Evolutionary conservation across 495 filamentous ascomycete genomes (phyloP), one percentile per base, ranked within the genome.

Genomic region (Rostrohypoxylon terebratum): DNA sequence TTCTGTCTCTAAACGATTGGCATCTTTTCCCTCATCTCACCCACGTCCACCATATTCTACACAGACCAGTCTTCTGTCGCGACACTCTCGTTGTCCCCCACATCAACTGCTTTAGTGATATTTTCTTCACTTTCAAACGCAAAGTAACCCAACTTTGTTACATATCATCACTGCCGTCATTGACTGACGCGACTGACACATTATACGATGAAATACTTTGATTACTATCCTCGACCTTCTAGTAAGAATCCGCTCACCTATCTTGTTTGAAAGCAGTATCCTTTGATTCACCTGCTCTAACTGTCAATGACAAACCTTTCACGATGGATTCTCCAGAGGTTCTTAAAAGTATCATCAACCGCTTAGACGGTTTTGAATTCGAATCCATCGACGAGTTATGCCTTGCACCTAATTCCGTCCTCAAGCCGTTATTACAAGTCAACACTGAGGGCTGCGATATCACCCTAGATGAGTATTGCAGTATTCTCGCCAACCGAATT

Each of bases 391-490:
- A 40, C 7, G 36, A 59, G n/a, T 3, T 59, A 5, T 14, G 25
- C 13, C 1, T 4, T 18, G 20, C 25, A 3, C 34, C 18, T 0
- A 13, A 59, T 8, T 14, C 10, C 20, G 14, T 59, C 2, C 20
- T 59, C 11, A 21, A 1, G 55, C 34, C 36, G 10, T 25, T 59
- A 2, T 11, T 59, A 3, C 11, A 7, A 10, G 25, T n/a, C 31
- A 11, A 33, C 3, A 38, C 11, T 8, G 18, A 44, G 1, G 36
- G 5, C 8, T 2, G 3, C 7, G 20, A 11, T 3, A 20, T 36
- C 51, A 64, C 53, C 23, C 48, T 58, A 42, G 62, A 63, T 1
- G 40, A 51, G 8, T 48, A 31, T 50, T 23, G 13, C 14, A n/a
- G 51, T 3, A 4, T 1, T 1, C 59, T 74, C n/a, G 11, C 6